Conservation (phyloP, 2,329 filamentous ascomycete species). For the Emmonsiellopsis sp. region DNA sequence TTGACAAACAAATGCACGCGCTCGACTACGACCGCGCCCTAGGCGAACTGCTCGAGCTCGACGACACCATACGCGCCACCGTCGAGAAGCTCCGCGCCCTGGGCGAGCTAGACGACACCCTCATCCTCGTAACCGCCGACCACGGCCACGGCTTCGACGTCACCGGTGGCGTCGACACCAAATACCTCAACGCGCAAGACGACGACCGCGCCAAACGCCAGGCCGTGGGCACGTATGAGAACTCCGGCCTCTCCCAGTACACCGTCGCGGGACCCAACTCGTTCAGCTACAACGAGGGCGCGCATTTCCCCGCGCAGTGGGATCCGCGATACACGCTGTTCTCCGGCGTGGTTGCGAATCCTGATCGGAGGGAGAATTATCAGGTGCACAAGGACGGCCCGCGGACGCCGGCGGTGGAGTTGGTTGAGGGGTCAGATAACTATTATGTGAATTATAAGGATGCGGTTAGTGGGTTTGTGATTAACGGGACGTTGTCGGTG, state of each 20-base stretch:
- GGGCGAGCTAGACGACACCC: conserved; percentile 61
- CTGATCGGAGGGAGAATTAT: conserved; percentile 70
- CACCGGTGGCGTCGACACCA: conserved; percentile 70
- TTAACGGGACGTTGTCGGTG: conserved; percentile 66
- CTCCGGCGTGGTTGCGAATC: conserved; percentile 59
- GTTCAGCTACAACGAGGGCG: conserved; percentile 58
- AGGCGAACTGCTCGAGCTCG: conserved; percentile 74
- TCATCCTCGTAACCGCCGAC: conserved; percentile 74
- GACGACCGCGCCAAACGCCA: conserved; percentile 63
- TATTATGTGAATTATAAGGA: conserved; percentile 62
- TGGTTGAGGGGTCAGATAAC: conserved; percentile 43
- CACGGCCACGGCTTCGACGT: conserved; percentile 87
- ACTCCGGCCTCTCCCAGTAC: conserved; percentile 70
- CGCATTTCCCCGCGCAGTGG: conserved; percentile 75
- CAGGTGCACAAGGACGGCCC: conserved; percentile 58
- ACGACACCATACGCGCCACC: conserved; percentile 71
- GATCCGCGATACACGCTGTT: conserved; percentile 75
- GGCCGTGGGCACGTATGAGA: conserved; percentile 63
- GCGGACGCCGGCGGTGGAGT: conserved; percentile 50
- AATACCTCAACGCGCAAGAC: conserved; percentile 58
- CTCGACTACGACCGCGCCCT: conserved; percentile 80
- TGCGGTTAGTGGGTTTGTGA: conserved; percentile 54
- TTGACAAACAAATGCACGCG: conserved; percentile 84
- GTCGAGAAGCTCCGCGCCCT: conserved; percentile 59
- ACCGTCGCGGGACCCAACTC: conserved; percentile 42